Evolutionary conservation across 352 stramenopile species (phyloP).

Genomic region (Globisporangium perplexum): DNA sequence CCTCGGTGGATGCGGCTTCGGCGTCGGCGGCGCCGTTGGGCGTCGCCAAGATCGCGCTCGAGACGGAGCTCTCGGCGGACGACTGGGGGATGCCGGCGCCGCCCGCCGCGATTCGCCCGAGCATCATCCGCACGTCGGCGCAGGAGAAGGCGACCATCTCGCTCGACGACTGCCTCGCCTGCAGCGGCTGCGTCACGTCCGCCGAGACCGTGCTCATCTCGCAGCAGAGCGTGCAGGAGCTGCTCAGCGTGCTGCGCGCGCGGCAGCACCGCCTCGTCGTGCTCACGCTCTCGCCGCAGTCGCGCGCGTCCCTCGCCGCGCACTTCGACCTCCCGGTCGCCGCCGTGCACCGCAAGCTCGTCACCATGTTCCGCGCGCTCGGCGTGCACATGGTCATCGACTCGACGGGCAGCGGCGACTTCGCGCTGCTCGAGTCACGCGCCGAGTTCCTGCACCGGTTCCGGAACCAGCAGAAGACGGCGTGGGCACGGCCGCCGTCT

Average conservation of each 20-base stretch:
- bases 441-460: conserved; percentile 87
- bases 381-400: conserved; percentile 91
- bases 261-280: conserved; percentile 60
- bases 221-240: conserved; percentile 91
- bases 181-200: conserved; percentile 97
- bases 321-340: conserved; percentile 70
- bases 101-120: conserved; percentile 38
- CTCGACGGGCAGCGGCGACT: conserved; percentile 88
- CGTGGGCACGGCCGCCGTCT: conserved; percentile 56
- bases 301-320: conserved; percentile 77
- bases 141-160: conserved; percentile 91
- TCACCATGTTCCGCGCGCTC: conserved; percentile 70
- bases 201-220: conserved; percentile 98
- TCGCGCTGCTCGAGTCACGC: conserved; percentile 91
- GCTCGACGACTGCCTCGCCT: conserved; percentile 96
- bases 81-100: conserved; percentile 38
- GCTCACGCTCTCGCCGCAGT: conserved; percentile 88
- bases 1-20: conserved; percentile 2
- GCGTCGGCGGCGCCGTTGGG: conserved; percentile 13
- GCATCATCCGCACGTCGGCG: conserved; percentile 72
- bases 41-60: conserved; percentile 67
- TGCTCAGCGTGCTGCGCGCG: conserved; percentile 57
- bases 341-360: conserved; percentile 65
- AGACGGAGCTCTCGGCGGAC: conserved; percentile 60
- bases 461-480: conserved; percentile 69